These are phyloP conservation scores for Ceriops tagal DNA, from an alignment of 345 rosid species.

Conservation along the genomic window DNA sequence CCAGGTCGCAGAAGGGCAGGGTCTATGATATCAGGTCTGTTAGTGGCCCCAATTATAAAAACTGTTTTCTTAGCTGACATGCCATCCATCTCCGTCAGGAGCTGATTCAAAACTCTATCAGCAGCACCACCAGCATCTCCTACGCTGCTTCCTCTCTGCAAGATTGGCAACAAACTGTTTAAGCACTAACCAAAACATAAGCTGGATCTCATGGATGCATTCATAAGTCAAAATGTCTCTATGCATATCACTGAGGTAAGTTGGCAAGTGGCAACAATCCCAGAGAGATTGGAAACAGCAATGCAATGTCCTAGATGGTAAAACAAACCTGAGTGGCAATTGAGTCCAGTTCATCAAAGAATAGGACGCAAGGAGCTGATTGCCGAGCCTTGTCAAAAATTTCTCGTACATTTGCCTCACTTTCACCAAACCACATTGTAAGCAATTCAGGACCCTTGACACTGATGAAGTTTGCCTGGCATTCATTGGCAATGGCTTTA, in stretches of 20 bases:
- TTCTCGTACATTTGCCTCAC: constrained; percentile 94
- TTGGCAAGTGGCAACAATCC: background rate
- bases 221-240: background rate
- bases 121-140: constrained; percentile 99
- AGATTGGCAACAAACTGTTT: background rate
- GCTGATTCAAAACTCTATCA: constrained; percentile 91
- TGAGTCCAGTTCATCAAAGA: constrained; percentile 93
- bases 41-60: constrained; percentile 92
- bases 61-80: constrained; percentile 96
- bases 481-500: constrained; percentile 94
- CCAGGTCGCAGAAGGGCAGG: constrained; percentile 95
- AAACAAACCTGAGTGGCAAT: constrained; percentile 82
- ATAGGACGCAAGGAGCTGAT: constrained; percentile 92
- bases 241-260: background rate
- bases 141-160: constrained; percentile 85
- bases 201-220: background rate
- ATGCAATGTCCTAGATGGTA: background rate
- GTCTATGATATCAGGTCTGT: constrained; percentile 91
- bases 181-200: constrained; percentile 2
- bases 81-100: constrained; percentile 97
- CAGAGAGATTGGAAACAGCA: background rate
- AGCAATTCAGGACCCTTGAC: constrained; percentile 94
- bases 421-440: constrained; percentile 98
- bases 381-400: constrained; percentile 95
- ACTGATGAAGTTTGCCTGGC: constrained; percentile 96